Evolutionary conservation across 441 rosid species (phyloP).

Genomic region (Gossypium schwendimanii): DNA sequence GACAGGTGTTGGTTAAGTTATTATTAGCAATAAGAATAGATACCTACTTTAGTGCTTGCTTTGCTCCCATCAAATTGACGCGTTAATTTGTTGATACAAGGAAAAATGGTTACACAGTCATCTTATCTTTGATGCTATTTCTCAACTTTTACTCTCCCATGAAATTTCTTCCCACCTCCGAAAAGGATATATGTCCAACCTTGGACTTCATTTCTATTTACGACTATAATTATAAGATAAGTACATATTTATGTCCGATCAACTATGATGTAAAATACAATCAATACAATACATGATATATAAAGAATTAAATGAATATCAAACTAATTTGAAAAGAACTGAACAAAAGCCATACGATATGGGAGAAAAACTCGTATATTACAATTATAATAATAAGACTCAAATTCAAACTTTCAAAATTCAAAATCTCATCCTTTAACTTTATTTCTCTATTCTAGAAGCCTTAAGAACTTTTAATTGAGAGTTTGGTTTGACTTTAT

Average conservation of each 20-base stretch:
- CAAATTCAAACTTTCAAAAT: too few relatives aligned
- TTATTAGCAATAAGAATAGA: background rate
- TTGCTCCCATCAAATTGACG: background rate
- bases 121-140: background rate
- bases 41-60: background rate
- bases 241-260: too few relatives aligned
- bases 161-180: constrained; percentile 8
- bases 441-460: background rate
- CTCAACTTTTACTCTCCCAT: background rate
- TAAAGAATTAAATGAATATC: too few relatives aligned
- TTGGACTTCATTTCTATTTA: background rate
- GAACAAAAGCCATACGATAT: too few relatives aligned
- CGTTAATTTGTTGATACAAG: background rate
- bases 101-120: background rate
- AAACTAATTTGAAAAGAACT: too few relatives aligned
- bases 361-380: too few relatives aligned
- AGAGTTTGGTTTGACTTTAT: background rate
- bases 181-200: background rate
- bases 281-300: too few relatives aligned
- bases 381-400: too few relatives aligned
- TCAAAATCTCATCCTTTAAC: too few relatives aligned
- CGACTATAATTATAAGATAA: too few relatives aligned
- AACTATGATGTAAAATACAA: too few relatives aligned
- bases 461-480: background rate
- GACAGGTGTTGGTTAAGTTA: background rate